Conservation (phyloP, 2,329 filamentous ascomycete species). For the Anthostomella pinea region DNA sequence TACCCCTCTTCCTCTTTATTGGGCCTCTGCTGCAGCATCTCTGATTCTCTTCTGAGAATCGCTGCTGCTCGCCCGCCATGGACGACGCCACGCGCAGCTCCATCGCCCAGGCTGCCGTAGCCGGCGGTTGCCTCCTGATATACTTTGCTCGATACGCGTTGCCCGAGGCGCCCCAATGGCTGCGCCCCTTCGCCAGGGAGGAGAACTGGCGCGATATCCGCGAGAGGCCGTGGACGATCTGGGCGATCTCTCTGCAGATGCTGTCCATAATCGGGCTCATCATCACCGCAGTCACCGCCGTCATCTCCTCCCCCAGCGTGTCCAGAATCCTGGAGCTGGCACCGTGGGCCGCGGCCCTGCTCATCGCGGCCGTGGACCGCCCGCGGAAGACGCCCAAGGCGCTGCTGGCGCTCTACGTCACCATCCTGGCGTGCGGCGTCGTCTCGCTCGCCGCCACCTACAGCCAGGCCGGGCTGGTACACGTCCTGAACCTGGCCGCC, state of each 20-base stretch:
- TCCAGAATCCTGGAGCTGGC: constrained; percentile 33
- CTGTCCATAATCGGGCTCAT: constrained; percentile 35
- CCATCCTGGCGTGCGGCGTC: constrained; percentile 33
- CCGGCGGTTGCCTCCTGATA: constrained; percentile 30
- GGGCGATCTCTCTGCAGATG: constrained; percentile 36
- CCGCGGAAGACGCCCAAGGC: constrained; percentile 42
- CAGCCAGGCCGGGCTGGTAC: constrained; percentile 30
- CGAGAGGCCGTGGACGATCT: constrained; percentile 36
- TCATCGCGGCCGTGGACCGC: constrained; percentile 38
- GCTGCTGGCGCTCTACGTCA: constrained; percentile 38
- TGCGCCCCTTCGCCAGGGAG: constrained; percentile 43
- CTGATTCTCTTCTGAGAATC: too few species aligned
- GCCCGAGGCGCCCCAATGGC: constrained; percentile 38
- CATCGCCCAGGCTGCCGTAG: constrained; percentile 31
- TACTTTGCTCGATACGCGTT: constrained; percentile 24
- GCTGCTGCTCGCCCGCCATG: constrained; percentile 17
- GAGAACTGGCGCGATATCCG: constrained; percentile 15
- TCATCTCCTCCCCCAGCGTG: constrained; percentile 27
- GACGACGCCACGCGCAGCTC: constrained; percentile 18
- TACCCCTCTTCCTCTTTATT: too few species aligned
- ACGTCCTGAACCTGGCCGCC: constrained; percentile 32
- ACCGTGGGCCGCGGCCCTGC: constrained; percentile 38
- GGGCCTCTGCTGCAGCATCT: too few species aligned
- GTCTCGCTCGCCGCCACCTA: constrained; percentile 24
- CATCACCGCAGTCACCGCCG: constrained; percentile 30